Conservation (phyloP, 2,329 filamentous ascomycete genomes). For the Fusarium falciforme region DNA sequence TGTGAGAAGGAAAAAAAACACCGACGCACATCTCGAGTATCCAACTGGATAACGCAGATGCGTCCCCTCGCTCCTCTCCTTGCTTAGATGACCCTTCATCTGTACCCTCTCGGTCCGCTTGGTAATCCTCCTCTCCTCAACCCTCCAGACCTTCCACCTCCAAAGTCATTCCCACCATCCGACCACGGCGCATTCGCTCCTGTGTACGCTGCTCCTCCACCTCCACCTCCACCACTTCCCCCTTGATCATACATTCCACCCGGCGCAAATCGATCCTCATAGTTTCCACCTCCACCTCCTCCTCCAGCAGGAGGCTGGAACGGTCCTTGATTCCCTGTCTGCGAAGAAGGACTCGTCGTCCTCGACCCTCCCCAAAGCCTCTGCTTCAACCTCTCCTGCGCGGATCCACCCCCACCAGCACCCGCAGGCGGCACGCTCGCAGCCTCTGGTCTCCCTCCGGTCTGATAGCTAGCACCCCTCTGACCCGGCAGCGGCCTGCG, state of each 20-base stretch:
- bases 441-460: conserved; percentile 39
- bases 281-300: conserved; percentile 49
- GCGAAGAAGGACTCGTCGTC: conserved; percentile 65
- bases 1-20: conserved; percentile 1
- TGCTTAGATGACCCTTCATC: conserved; percentile 35
- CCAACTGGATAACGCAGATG: conserved; percentile 4
- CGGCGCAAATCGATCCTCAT: conserved; percentile 60
- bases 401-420: conserved; percentile 59
- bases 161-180: conserved; percentile 52
- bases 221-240: conserved; percentile 38
- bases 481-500: conserved; percentile 46
- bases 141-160: conserved; percentile 46
- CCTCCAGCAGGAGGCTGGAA: conserved; percentile 57
- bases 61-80: neutral
- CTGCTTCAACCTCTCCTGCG: conserved; percentile 86
- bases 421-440: conserved; percentile 47
- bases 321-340: conserved; percentile 51
- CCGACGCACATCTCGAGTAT: conserved; percentile 8
- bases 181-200: conserved; percentile 62
- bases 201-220: conserved; percentile 55
- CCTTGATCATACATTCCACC: conserved; percentile 57
- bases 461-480: conserved; percentile 77
- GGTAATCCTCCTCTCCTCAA: conserved; percentile 56
- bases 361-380: conserved; percentile 75
- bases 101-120: conserved; percentile 57